Conservation (phyloP, 2,329 filamentous ascomycete genomes). For the Pseudogymnoascus sp. region DNA sequence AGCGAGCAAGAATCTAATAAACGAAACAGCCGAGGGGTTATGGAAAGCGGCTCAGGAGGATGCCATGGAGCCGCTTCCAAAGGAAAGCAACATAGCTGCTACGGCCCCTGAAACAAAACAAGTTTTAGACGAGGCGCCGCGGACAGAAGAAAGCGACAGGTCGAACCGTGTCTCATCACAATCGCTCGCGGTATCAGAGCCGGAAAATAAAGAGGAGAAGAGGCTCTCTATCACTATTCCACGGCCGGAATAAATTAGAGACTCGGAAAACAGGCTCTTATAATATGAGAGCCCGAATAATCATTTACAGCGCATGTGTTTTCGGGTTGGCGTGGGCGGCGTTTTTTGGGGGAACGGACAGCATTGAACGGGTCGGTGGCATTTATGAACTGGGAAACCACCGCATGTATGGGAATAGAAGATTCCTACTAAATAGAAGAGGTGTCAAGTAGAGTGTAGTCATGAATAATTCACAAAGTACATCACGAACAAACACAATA, state of each 20-base stretch:
- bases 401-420: neutral
- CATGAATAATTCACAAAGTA: neutral
- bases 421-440: neutral
- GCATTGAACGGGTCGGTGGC: neutral
- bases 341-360: neutral
- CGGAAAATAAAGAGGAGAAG: slow-evolving; percentile 24
- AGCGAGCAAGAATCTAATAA: neutral
- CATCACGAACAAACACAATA: neutral
- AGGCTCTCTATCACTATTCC: slow-evolving; percentile 33
- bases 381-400: neutral
- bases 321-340: neutral
- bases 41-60: slow-evolving; percentile 15
- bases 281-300: neutral
- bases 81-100: neutral
- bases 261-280: neutral
- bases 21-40: slow-evolving; percentile 13
- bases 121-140: neutral
- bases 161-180: slow-evolving; percentile 20
- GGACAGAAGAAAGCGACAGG: slow-evolving; percentile 13
- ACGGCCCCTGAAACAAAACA: neutral
- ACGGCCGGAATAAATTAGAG: slow-evolving; percentile 14
- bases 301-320: neutral
- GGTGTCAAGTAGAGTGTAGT: neutral
- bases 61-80: slow-evolving; percentile 10
- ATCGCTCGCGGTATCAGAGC: slow-evolving; percentile 17